Percentiles rank a stretch among this genome's conserved stretches.
These are phyloP conservation scores for Oenanthe sinensis DNA, from an alignment of 129 eudicot species.

Conservation along the genomic window DNA sequence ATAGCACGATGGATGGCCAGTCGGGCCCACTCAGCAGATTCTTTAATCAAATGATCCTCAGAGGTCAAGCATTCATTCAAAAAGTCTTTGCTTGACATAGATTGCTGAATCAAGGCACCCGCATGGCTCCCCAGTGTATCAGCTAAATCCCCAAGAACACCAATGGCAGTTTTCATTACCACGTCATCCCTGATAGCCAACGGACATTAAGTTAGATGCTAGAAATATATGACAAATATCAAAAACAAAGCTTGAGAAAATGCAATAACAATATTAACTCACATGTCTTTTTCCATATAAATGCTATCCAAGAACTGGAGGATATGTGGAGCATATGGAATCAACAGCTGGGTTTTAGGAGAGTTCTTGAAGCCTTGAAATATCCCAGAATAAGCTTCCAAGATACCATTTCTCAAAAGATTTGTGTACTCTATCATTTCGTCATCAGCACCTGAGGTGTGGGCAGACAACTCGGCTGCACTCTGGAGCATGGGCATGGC, in stretches of 20 bases:
- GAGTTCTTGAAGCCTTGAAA: constrained; percentile 90
- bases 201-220: background rate
- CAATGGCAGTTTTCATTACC: constrained; percentile 93
- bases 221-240: background rate
- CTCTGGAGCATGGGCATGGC: constrained; percentile 99
- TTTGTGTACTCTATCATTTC: constrained; percentile 90
- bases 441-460: constrained; percentile 80
- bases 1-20: constrained; percentile 79
- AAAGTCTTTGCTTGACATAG: constrained; percentile 76
- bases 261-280: background rate
- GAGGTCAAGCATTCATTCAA: constrained; percentile 85
- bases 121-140: constrained; percentile 91
- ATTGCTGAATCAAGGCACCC: constrained; percentile 81
- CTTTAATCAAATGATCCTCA: constrained; percentile 83
- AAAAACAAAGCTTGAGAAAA: background rate
- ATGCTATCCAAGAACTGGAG: constrained; percentile 84
- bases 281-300: constrained; percentile 89
- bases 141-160: constrained; percentile 96
- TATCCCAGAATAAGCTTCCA: constrained; percentile 95
- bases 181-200: constrained; percentile 70
- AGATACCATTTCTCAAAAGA: constrained; percentile 82
- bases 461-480: constrained; percentile 90
- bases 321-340: constrained; percentile 77
- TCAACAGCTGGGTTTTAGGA: constrained; percentile 74
- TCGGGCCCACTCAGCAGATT: constrained; percentile 98